A percentile compares a stretch with the other conserved stretches of the same genome.
phyloP scores from a whole-genome alignment of 495 filamentous ascomycete species.

The Penicillium daleae region DNA sequence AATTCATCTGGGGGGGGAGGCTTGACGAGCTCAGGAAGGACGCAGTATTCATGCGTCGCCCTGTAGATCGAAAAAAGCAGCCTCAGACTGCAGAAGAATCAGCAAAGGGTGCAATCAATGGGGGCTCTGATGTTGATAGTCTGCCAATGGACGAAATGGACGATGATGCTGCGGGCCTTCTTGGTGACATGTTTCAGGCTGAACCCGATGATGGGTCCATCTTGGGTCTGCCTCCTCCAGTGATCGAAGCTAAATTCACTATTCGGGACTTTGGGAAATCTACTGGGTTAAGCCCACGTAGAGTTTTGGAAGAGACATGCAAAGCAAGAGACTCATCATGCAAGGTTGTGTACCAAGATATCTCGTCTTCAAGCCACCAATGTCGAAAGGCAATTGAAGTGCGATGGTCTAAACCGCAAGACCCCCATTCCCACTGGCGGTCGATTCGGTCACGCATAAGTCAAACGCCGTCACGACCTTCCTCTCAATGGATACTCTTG shows the following conservation, averaged over 20 bases:
- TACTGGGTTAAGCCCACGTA: slow-evolving; percentile 68
- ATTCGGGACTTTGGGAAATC: slow-evolving; percentile 85
- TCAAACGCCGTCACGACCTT: slow-evolving; percentile 49
- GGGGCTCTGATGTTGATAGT: slow-evolving; percentile 37
- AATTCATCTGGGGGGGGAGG: slow-evolving; percentile 71
- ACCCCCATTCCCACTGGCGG: slow-evolving; percentile 40
- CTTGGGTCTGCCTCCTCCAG: slow-evolving; percentile 27
- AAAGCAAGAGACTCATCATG: slow-evolving; percentile 75
- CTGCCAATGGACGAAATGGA: slow-evolving; percentile 55
- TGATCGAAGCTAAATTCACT: slow-evolving; percentile 39
- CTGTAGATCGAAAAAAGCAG: slow-evolving; percentile 35
- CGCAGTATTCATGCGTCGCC: slow-evolving; percentile 41
- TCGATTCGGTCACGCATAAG: slow-evolving; percentile 46
- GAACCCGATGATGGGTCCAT: slow-evolving; percentile 42
- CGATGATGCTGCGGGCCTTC: slow-evolving; percentile 57
- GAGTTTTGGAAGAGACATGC: slow-evolving; percentile 84
- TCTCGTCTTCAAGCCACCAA: slow-evolving; percentile 72
- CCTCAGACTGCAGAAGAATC: slow-evolving; percentile 22
- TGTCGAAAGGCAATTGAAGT: slow-evolving; percentile 75
- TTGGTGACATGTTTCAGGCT: slow-evolving; percentile 70
- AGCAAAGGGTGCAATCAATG: background rate
- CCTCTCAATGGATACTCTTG: slow-evolving; percentile 73
- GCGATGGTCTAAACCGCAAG: slow-evolving; percentile 78
- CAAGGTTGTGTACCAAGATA: slow-evolving; percentile 64
- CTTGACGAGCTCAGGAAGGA: slow-evolving; percentile 68